Base-by-base conservation (phyloP, 495 filamentous ascomycete genomes). In the Trichoderma reesei region DNA sequence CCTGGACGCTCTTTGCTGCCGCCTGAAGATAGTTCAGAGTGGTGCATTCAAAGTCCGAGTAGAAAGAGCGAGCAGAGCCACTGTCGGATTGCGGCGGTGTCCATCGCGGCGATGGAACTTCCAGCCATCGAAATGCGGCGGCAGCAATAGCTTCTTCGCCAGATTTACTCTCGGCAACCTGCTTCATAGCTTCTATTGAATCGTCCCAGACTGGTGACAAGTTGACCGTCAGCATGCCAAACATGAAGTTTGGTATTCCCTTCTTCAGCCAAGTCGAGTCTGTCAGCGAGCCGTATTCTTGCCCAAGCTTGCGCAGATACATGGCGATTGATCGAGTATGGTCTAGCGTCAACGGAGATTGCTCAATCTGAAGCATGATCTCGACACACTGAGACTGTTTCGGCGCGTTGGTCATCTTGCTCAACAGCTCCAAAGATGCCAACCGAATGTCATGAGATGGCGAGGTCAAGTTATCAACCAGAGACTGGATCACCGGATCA, bases 151-250 rank as follows among this genome's bases (percentile, higher is more conserved):
- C 77, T 39, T 86, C 87, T 68, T 96, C 90, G 5, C 90, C 90
- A 46, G 72, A 75, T 41, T 86, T 83, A 34, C 80, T 80, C 66
- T 89, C 84, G 20, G 86, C 84, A 60, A 98, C 86, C 34, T 86
- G 80, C 67, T 89, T 88, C 70, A 98, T 73, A 16, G 87, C 85
- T 33, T 84, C 81, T 39, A 86, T 83, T 16, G 89, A 85, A 67
- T 96, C 90, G 66, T 96, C 90, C 89, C 91, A 96, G 26, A 93
- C 73, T 16, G 88, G 90, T 5, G 91, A 79, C 63, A 96, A 77
- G 66, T 87, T 89, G 60, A 93, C 86, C 4, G 91, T 94, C 63
- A 96, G 83, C 67, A 97, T 83, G 48, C 92, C 93, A 71, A 97
- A 97, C 68, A 89, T 87, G 68, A 91, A 97, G 14, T 85, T 79